Conservation (phyloP, 2,329 filamentous ascomycete species). For the Byssothecium circinans region DNA sequence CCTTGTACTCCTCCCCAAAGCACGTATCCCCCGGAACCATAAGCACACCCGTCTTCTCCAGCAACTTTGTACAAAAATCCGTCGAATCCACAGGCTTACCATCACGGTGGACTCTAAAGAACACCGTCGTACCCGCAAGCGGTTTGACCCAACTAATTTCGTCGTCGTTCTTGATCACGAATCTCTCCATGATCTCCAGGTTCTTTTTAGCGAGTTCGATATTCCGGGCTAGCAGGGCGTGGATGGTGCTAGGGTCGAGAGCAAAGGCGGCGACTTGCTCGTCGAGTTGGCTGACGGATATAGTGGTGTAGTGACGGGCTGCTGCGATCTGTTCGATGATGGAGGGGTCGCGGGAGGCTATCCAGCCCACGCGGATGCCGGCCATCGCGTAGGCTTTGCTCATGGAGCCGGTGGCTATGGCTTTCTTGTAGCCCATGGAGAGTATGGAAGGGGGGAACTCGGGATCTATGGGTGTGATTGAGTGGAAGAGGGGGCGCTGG, state of each 20-base stretch:
- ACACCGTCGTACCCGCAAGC: constrained; percentile 76
- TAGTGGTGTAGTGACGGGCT: constrained; percentile 80
- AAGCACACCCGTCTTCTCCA: constrained; percentile 71
- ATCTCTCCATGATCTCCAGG: constrained; percentile 65
- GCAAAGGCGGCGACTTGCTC: constrained; percentile 78
- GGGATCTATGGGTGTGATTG: constrained; percentile 55
- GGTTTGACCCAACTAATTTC: constrained; percentile 73
- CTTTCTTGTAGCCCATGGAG: constrained; percentile 70
- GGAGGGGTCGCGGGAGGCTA: constrained; percentile 65
- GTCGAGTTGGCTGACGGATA: constrained; percentile 81
- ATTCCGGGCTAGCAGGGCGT: constrained; percentile 64
- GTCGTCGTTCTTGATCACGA: constrained; percentile 65
- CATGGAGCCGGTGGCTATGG: constrained; percentile 76
- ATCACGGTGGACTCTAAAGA: constrained; percentile 68
- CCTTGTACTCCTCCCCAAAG: constrained; percentile 72
- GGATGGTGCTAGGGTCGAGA: constrained; percentile 65
- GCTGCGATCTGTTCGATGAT: constrained; percentile 66
- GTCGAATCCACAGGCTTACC: constrained; percentile 69
- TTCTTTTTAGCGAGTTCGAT: constrained; percentile 69
- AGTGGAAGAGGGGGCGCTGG: constrained; percentile 73
- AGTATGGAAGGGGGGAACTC: constrained; percentile 68
- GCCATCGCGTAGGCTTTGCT: constrained; percentile 85
- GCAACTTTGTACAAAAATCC: constrained; percentile 69
- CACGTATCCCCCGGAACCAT: constrained; percentile 72
- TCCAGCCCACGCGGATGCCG: constrained; percentile 81